Evolutionary conservation across 495 filamentous ascomycete genomes (phyloP), one percentile per base, ranked within the genome.

Genomic region (Amorphotheca resinae): DNA sequence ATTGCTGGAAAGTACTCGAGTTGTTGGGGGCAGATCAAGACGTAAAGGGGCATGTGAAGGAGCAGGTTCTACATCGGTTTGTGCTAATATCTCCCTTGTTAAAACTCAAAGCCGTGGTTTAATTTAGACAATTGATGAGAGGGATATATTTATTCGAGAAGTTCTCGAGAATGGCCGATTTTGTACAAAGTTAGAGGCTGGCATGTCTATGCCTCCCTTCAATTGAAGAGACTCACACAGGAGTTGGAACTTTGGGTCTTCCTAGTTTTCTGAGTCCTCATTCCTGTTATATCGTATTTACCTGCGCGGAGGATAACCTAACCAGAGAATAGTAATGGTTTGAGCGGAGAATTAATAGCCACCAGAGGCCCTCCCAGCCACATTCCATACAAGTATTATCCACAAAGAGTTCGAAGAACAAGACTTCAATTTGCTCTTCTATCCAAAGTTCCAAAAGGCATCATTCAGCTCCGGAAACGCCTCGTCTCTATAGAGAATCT

Each of bases 1-100:
- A 64, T 45, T 52, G 56, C 5, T 69, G 65, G 66, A 67, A 63
- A 35, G 59, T 68, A 4, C 48, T 73, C 4, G 64, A 68, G 33
- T 49, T 67, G 9, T 59, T 72, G 1, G 69, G 66, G 1, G 64
- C 64, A 8, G 63, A 56, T 9, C 58, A 63, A 11, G 59, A 50
- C 1, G 55, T 70, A 34, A 62, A 53, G 38, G 56, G 52, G 9
- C 53, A 59, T 26, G 49, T 49, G 22, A 53, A 59, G 38, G 51
- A 53, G 51, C 45, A 26, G 9, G 40, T 59, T 11, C 22, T 57
- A 8, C 55, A 58, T 47, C 56, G 57, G 57, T 58, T 25, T 48
- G 49, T 51, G 1, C 6, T 23, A 28, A 1, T 35, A 23, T 37
- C 11, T 37, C 17, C n/a, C 2, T n/a, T n/a, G n/a, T n/a, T n/a